Conservation (phyloP, 345 rosid genomes). For the Rhizophora apiculata region DNA sequence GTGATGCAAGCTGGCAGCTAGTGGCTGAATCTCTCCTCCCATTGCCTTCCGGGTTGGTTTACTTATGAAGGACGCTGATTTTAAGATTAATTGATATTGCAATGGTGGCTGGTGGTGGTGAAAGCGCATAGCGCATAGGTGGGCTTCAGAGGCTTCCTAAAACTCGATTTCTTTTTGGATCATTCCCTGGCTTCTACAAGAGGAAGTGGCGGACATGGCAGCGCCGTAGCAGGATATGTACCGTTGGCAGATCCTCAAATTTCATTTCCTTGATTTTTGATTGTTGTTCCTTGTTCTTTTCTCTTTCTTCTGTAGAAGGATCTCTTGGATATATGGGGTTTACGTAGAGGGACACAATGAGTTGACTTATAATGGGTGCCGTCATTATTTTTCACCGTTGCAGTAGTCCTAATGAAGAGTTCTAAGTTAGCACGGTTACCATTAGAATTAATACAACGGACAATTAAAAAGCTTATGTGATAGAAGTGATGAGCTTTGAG, state of each 20-base stretch:
- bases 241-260: constrained; percentile 20
- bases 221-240: constrained; percentile 26
- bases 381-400: not conserved
- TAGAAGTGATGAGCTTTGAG: too few relatives aligned
- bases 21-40: constrained; percentile 4
- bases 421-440: not conserved
- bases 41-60: constrained; percentile 12
- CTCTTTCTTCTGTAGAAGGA: constrained; percentile 25
- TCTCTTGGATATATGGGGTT: constrained; percentile 17
- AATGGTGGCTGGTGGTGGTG: constrained; percentile 14
- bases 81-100: constrained; percentile 6
- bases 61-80: constrained; percentile 19
- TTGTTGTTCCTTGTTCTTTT: not conserved
- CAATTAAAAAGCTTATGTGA: too few relatives aligned
- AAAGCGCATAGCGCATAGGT: constrained; percentile 18
- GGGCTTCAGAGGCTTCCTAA: constrained; percentile 23
- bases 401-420: not conserved
- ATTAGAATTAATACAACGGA: too few relatives aligned
- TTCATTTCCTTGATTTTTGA: not conserved
- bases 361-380: constrained; percentile 23
- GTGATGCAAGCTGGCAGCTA: constrained; percentile 6
- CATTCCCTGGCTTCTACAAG: constrained; percentile 6
- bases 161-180: constrained; percentile 15
- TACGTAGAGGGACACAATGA: constrained; percentile 32
- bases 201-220: constrained; percentile 27